A percentile compares a stretch with the other conserved stretches of the same genome.
phyloP scores from a whole-genome alignment of 441 rosid genomes.

The Corymbia calophylla region DNA sequence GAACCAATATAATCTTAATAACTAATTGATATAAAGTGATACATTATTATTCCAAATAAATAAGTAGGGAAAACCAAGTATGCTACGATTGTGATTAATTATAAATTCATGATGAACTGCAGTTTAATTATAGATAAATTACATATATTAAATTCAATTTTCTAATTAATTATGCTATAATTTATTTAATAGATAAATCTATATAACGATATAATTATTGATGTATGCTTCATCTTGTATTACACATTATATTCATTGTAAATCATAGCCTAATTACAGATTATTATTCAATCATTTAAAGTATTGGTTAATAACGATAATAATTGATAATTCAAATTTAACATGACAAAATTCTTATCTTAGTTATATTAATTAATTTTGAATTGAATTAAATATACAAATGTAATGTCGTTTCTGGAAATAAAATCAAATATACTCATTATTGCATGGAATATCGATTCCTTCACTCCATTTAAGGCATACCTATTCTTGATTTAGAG shows the following conservation, averaged over 20 bases:
- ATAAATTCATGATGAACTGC: not conserved
- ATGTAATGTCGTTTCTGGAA: not conserved
- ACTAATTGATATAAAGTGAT: not conserved
- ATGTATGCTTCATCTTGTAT: too few species aligned
- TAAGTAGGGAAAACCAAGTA: not conserved
- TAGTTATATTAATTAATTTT: not conserved
- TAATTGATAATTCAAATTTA: not conserved
- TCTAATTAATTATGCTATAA: not conserved
- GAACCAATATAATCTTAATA: not conserved
- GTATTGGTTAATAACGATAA: not conserved
- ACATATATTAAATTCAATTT: too few species aligned
- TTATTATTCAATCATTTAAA: not conserved
- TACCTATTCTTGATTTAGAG: not conserved
- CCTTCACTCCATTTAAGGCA: not conserved
- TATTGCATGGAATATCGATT: not conserved
- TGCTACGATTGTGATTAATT: not conserved
- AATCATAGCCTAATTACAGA: not conserved
- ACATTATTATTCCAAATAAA: not conserved
- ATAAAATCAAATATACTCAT: not conserved
- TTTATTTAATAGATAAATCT: too few species aligned
- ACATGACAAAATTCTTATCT: not conserved
- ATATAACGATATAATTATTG: too few species aligned
- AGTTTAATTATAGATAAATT: too few species aligned
- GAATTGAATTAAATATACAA: too few species aligned
- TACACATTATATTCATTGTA: too few species aligned